phyloP scores from a whole-genome alignment of 2,329 filamentous ascomycete species.

The Nemania serpens region DNA sequence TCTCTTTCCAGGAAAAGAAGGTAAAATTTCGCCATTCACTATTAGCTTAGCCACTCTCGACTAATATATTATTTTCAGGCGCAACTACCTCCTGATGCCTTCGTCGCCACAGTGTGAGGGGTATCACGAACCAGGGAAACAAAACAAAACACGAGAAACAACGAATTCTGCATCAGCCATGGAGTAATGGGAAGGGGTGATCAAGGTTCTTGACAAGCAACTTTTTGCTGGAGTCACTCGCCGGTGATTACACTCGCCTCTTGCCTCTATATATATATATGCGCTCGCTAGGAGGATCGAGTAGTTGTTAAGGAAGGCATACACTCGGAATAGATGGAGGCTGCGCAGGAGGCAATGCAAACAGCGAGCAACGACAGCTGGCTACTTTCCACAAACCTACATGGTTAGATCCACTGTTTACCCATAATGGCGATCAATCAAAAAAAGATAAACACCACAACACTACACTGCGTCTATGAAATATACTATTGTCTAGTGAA shows the following conservation, averaged over 20 bases:
- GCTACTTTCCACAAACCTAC: neutral
- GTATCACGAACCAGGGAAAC: neutral
- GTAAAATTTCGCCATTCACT: conserved; percentile 50
- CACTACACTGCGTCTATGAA: neutral
- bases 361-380: neutral
- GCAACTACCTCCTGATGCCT: conserved; percentile 56
- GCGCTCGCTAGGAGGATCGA: neutral
- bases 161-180: conserved; percentile 30
- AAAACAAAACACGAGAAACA: neutral
- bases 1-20: conserved; percentile 76
- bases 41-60: conserved; percentile 14
- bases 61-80: conserved; percentile 39
- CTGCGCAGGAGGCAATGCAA: neutral
- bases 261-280: conserved; percentile 26
- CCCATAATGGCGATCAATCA: neutral
- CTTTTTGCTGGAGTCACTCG: conserved; percentile 8
- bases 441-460: neutral
- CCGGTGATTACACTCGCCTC: neutral
- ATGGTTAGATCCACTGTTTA: neutral
- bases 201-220: conserved; percentile 25
- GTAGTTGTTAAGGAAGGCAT: neutral
- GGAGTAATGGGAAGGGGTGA: conserved; percentile 32
- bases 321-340: neutral
- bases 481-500: neutral
- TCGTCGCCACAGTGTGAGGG: conserved; percentile 31